A percentile compares a stretch with the other conserved stretches of the same genome.
Evolutionary conservation across 2,329 filamentous ascomycete species (phyloP).

Genomic region (Aspergillus sp.): DNA sequence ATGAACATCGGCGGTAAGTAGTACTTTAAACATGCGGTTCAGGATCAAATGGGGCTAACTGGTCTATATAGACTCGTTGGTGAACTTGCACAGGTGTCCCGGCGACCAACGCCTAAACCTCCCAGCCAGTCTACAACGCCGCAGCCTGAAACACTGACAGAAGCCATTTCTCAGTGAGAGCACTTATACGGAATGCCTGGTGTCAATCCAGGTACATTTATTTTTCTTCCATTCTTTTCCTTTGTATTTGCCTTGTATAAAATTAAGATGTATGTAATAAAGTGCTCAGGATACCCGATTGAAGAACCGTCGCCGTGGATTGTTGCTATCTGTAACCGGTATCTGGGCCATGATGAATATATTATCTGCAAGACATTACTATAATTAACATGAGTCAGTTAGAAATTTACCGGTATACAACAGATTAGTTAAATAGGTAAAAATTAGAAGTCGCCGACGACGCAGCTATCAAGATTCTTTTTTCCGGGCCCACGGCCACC

Average conservation of each 20-base stretch:
- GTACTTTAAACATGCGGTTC: background rate
- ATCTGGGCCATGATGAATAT: conserved; percentile 10
- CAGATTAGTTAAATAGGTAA: background rate
- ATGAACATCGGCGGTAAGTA: conserved; percentile 43
- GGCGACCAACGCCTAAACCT: conserved; percentile 28
- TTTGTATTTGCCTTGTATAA: conserved; percentile 24
- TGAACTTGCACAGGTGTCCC: conserved; percentile 37
- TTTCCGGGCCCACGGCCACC: conserved; percentile 7
- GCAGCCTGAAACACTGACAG: conserved; percentile 20
- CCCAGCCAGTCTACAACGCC: conserved; percentile 32
- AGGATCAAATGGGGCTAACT: background rate
- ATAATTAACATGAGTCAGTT: background rate
- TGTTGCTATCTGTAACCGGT: conserved; percentile 8
- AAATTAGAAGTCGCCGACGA: background rate
- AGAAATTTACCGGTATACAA: background rate
- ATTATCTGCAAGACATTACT: conserved; percentile 1
- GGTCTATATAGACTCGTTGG: conserved; percentile 36
- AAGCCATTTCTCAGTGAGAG: conserved; percentile 11
- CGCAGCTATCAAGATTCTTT: background rate
- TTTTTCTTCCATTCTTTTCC: conserved; percentile 12
- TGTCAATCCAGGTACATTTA: background rate
- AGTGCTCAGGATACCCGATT: conserved; percentile 28
- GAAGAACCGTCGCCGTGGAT: conserved; percentile 8
- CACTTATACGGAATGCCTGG: background rate
- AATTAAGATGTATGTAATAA: conserved; percentile 28